Conservation (phyloP, 108 stramenopile species). For the Cafeteria roenbergensis region DNA sequence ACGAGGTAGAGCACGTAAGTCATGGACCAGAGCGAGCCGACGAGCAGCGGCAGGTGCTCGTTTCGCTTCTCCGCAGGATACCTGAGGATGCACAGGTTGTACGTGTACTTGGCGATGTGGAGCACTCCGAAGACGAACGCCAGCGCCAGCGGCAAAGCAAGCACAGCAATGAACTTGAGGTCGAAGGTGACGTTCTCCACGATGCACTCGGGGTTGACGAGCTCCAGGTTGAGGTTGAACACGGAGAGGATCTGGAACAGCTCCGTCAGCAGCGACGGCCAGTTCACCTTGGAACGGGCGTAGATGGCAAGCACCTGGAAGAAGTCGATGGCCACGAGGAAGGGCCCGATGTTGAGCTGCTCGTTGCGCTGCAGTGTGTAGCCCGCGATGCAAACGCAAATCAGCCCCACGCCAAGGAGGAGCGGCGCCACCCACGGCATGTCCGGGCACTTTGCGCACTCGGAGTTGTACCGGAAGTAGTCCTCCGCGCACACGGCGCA, state of each 20-base stretch:
- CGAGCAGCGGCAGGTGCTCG: not conserved
- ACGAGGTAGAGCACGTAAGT: not conserved
- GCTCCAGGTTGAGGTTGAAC: constrained; percentile 28
- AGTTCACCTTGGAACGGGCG: constrained; percentile 16
- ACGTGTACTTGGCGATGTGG: too few relatives aligned
- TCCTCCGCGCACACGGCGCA: constrained; percentile 18
- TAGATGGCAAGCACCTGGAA: constrained; percentile 28
- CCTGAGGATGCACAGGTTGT: too few relatives aligned
- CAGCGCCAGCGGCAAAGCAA: not conserved
- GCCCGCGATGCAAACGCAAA: constrained; percentile 2
- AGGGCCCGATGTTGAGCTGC: constrained; percentile 18
- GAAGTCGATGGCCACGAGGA: constrained; percentile 22
- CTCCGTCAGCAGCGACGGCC: constrained; percentile 18
- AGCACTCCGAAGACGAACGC: not conserved
- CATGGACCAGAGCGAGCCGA: not conserved
- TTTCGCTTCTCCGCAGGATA: too few relatives aligned
- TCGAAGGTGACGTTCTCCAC: constrained; percentile 20
- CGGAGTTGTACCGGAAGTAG: constrained; percentile 18
- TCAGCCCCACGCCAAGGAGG: constrained; percentile 2
- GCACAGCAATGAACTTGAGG: constrained; percentile 12
- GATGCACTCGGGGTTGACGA: constrained; percentile 25
- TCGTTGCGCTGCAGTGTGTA: constrained; percentile 22
- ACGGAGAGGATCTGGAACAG: constrained; percentile 16
- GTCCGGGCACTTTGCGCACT: constrained; percentile 18
- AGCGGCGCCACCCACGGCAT: constrained; percentile 22